These are phyloP conservation scores for Diaporthe batatas DNA, from an alignment of 2,329 filamentous ascomycete genomes.

Conservation along the genomic window DNA sequence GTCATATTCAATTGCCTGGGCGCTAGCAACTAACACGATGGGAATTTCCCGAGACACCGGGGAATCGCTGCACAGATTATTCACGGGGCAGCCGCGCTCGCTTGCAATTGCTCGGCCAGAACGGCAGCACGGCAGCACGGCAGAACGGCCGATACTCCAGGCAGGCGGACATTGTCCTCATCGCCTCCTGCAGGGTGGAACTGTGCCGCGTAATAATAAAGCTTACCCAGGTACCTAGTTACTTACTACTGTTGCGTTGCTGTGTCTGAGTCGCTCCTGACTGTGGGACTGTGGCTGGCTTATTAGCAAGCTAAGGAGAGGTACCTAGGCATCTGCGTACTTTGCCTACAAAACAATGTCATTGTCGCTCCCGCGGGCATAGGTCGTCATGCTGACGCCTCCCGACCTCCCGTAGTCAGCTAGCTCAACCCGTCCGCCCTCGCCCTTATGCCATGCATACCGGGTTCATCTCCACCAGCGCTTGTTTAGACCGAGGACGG, in stretches of 20 bases:
- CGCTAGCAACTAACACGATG: constrained; percentile 2
- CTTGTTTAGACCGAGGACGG: constrained; percentile 8
- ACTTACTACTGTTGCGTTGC: background rate
- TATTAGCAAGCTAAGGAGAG: too few relatives aligned
- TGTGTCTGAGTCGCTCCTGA: too few relatives aligned
- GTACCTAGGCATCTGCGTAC: background rate
- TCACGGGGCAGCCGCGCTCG: constrained; percentile 19
- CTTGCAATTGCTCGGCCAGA: background rate
- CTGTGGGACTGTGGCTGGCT: background rate
- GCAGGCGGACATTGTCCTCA: background rate
- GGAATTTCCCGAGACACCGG: constrained; percentile 32
- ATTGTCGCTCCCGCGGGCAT: background rate
- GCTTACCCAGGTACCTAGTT: too few relatives aligned
- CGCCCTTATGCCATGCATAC: constrained; percentile 25
- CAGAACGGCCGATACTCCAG: background rate
- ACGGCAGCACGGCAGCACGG: background rate
- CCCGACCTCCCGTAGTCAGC: constrained; percentile 4
- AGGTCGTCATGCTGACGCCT: constrained; percentile 29
- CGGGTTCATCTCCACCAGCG: constrained; percentile 20
- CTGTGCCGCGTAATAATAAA: constrained; percentile 3
- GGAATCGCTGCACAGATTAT: constrained; percentile 10
- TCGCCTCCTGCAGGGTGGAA: background rate
- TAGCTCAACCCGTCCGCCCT: background rate
- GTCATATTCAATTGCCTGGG: constrained; percentile 14
- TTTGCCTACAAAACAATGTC: too few relatives aligned